Percentiles rank a stretch among this genome's conserved stretches.
These are phyloP conservation scores for Pouteria campechiana DNA, from an alignment of 179 eudicot species.

Conservation along the genomic window DNA sequence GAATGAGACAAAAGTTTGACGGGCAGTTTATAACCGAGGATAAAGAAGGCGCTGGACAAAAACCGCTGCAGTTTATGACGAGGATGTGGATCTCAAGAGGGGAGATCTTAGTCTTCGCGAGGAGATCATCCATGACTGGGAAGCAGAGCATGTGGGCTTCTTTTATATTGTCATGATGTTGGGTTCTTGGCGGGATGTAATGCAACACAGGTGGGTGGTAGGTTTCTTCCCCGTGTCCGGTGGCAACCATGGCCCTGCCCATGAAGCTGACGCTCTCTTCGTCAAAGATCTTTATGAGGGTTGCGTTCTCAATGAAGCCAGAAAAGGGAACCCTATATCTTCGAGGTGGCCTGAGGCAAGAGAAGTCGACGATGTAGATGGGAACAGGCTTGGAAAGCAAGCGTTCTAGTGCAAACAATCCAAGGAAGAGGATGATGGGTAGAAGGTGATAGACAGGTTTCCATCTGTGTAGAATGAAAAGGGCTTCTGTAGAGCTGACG, in stretches of 20 bases:
- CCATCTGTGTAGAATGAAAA: slow-evolving; percentile 17
- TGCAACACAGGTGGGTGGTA: slow-evolving; percentile 58
- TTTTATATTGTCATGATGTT: slow-evolving; percentile 25
- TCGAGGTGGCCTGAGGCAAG: slow-evolving; percentile 58
- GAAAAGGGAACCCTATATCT: slow-evolving; percentile 49
- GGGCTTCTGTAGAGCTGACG: slow-evolving; percentile 18
- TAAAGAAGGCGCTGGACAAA: slow-evolving; percentile 62
- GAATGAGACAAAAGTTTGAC: too few species aligned
- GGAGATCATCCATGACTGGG: slow-evolving; percentile 46
- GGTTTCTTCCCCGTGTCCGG: slow-evolving; percentile 58
- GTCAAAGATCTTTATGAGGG: slow-evolving; percentile 15
- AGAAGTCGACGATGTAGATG: slow-evolving; percentile 53
- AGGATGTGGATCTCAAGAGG: slow-evolving; percentile 51
- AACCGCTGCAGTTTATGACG: slow-evolving; percentile 65
- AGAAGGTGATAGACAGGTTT: slow-evolving; percentile 23
- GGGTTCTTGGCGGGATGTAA: slow-evolving; percentile 49
- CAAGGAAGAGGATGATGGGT: slow-evolving; percentile 6
- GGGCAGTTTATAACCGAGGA: slow-evolving; percentile 48
- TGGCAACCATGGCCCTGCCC: slow-evolving; percentile 37
- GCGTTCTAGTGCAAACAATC: slow-evolving; percentile 1
- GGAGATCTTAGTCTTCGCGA: slow-evolving; percentile 29
- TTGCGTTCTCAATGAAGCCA: slow-evolving; percentile 37
- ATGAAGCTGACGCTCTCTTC: slow-evolving; percentile 35
- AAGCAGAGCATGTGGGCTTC: slow-evolving; percentile 61
- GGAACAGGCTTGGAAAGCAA: slow-evolving; percentile 12